phyloP scores from a whole-genome alignment of 441 rosid species.

The Gossypium schwendimanii region DNA sequence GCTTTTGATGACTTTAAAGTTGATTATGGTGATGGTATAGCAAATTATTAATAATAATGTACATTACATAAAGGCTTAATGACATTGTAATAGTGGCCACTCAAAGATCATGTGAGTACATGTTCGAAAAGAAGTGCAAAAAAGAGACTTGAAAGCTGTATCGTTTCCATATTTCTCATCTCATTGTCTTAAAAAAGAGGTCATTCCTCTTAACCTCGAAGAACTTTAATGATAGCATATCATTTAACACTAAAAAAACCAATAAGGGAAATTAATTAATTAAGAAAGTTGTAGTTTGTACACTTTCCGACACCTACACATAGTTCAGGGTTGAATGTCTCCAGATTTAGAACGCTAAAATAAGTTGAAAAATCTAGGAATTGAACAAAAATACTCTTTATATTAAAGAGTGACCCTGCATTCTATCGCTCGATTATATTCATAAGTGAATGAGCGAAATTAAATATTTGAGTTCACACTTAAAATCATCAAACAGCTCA shows the following conservation, averaged over 20 bases:
- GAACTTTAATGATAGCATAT: background rate
- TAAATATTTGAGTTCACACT: no score
- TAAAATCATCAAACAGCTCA: no score
- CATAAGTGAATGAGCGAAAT: no score
- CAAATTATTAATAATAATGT: background rate
- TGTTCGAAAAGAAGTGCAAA: background rate
- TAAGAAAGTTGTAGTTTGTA: background rate
- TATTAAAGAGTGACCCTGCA: background rate
- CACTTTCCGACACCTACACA: background rate
- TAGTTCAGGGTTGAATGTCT: background rate
- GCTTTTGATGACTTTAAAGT: no score
- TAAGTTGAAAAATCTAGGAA: background rate
- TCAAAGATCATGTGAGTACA: constrained; percentile 1
- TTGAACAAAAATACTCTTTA: background rate
- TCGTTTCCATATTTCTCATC: background rate
- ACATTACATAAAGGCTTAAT: background rate
- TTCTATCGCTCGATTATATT: background rate
- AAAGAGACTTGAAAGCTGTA: background rate
- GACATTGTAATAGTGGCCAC: background rate
- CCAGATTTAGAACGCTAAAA: background rate
- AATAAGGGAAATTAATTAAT: background rate
- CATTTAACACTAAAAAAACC: background rate
- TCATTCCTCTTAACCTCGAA: background rate
- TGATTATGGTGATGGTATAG: no score
- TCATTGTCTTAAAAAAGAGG: background rate